Evolutionary conservation across 768 basidiomycete species (phyloP), one percentile per base, ranked within the genome.

Genomic region (Gloeostereum incarnatum): DNA sequence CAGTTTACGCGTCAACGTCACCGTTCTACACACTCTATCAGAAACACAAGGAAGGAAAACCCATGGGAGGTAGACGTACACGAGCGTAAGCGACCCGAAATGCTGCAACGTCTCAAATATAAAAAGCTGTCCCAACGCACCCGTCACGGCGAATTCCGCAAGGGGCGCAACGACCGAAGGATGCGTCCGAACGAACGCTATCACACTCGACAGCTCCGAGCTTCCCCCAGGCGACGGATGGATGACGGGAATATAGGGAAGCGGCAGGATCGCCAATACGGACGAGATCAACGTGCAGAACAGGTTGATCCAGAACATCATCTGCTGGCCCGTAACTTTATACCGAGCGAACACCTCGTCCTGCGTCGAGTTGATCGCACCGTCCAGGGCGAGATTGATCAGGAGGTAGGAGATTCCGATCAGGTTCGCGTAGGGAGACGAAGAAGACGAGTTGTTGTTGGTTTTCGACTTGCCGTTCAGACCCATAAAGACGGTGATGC

Each of bases 241-340:
- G 32, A 88, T 68, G 27, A 92, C 78, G 13, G 91, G 84, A 39
- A 92, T 87, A 48, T 80, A 72, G 1, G 81, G 90, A 20, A 90
- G 66, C 3, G 81, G 89, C 34, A 89, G 68, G 5, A 83, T 54
- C 19, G 81, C 73, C 19, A 96, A 77, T 8, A 78, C 53, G 1
- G 72, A 65, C 16, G 86, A 81, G 40, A 89, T 56, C 25, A 81
- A 44, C 3, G 91, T 87, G 60, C 84, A 82, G 63, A 93, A 82
- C 19, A 85, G 48, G 55, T 92, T 94, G 60, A 99, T 94, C 78
- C 80, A 94, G 56, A 98, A 81, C 96, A 99, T 98, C 93, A 99
- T 97, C 55, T 99, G 96, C 58, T 96, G 92, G 6, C 96, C 96
- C 2, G 66, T 65, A 3, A 75, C 65, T 14, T 75, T 75, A 61